phyloP scores from a whole-genome alignment of 1,284 basidiomycete species.

The Ceratobasidium theobromae region DNA sequence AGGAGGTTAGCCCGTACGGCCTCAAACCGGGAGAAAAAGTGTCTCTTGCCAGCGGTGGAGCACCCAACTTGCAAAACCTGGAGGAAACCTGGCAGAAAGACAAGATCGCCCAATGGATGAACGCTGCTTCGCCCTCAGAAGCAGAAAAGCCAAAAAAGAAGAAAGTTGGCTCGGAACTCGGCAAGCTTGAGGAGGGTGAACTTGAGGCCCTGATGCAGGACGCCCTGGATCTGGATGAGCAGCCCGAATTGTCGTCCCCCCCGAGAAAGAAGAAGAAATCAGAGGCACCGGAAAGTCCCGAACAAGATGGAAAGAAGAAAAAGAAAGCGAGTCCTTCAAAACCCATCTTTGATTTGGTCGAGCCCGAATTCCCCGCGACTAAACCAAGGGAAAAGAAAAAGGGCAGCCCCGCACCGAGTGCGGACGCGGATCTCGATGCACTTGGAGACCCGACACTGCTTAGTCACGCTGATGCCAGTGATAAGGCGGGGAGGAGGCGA shows the following conservation, averaged over 20 bases:
- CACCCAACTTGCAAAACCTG: conserved; percentile 49
- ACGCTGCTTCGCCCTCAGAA: neutral
- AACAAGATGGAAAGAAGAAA: conserved; percentile 46
- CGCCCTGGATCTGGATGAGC: conserved; percentile 34
- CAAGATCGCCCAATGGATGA: conserved; percentile 37
- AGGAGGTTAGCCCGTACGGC: conserved; percentile 46
- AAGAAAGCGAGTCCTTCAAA: conserved; percentile 37
- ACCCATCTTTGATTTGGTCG: conserved; percentile 68
- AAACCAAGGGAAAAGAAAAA: conserved; percentile 42
- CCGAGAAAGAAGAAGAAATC: conserved; percentile 40
- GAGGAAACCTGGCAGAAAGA: conserved; percentile 50
- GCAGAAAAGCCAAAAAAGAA: conserved; percentile 40
- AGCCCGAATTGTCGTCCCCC: conserved; percentile 35
- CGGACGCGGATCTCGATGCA: conserved; percentile 49
- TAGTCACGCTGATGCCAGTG: conserved; percentile 68
- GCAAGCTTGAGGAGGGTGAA: conserved; percentile 41
- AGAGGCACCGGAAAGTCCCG: conserved; percentile 36
- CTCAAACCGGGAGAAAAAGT: conserved; percentile 47
- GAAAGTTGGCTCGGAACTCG: conserved; percentile 32
- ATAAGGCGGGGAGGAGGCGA: conserved; percentile 78
- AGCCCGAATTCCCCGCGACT: conserved; percentile 54
- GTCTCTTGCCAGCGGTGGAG: conserved; percentile 38
- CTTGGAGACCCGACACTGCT: conserved; percentile 77
- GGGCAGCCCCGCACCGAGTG: conserved; percentile 37
- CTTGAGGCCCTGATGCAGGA: conserved; percentile 43